Evolutionary conservation across 148 eudicot genomes (phyloP).

Genomic region (Amaranthus palmeri): DNA sequence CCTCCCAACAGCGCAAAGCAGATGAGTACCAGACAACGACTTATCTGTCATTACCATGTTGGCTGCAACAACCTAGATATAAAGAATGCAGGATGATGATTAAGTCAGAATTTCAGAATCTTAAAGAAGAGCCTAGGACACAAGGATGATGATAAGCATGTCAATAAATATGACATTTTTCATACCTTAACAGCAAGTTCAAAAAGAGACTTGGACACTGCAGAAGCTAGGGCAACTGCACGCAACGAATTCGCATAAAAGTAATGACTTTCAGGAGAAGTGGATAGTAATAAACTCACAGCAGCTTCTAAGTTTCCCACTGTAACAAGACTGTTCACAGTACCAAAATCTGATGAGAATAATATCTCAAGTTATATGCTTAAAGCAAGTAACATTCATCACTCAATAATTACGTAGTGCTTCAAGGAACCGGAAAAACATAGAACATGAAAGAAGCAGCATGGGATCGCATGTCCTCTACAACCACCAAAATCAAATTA

Average conservation of each 20-base stretch:
- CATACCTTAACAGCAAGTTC: slow-evolving; percentile 97
- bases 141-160: too few species aligned
- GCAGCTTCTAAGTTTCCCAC: slow-evolving; percentile 96
- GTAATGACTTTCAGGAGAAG: slow-evolving; percentile 90
- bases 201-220: too few species aligned
- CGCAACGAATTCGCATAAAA: slow-evolving; percentile 90
- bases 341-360: not conserved
- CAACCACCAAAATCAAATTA: too few species aligned
- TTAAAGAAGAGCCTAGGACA: too few species aligned
- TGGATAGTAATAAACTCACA: slow-evolving; percentile 92
- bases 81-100: too few species aligned
- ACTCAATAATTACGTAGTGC: too few species aligned
- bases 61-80: slow-evolving; percentile 85
- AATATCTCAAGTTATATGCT: not conserved
- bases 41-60: slow-evolving; percentile 96
- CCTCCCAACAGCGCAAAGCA: slow-evolving; percentile 97
- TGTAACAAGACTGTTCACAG: slow-evolving; percentile 75
- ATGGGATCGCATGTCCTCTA: too few species aligned
- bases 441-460: too few species aligned
- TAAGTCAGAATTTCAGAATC: too few species aligned
- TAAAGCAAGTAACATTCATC: slow-evolving; percentile 4
- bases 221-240: slow-evolving; percentile 97
- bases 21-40: slow-evolving; percentile 92
- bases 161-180: not conserved
- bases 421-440: too few species aligned